Base-by-base conservation (phyloP, 129 eudicot species). In the Oenanthe sinensis region DNA sequence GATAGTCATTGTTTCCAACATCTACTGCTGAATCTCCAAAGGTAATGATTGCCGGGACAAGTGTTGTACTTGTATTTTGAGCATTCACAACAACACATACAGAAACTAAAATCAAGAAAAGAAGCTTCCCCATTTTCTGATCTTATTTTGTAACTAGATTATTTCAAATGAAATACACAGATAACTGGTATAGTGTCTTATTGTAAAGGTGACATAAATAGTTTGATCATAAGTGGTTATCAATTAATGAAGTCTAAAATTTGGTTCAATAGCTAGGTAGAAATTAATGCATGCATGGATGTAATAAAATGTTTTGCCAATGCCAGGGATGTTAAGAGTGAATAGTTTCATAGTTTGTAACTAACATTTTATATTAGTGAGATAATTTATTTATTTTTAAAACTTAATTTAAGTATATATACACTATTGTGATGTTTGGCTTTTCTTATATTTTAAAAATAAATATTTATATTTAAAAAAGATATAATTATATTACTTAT, bases 11-110 rank as follows among this genome's bases (percentile, higher is more conserved):
- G 70, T 95, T 95, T 10, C 98, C 98, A 3, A 95, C 86, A 84
- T 95, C 98, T 4, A 91, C 96, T 0, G 93, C 85, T 3, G 98
- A 95, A 79, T 95, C 98, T 4, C 98, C 98, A 62, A 95, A 95
- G 6, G 96, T 46, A 14, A 87, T 77, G 79, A 95, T 85, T 14
- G 96, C 98, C 13, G 98, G 98, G 52, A 94, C 96, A 50, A 94
- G 48, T 37, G 89, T 43, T 20, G 83, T 58, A 28, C 60, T 74
- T 24, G 42, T 63, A 46, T 82, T 80, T 80, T 94, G 98, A 28
- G 91, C 92, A 83, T 84, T 75, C 13, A 69, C 76, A 8, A 88
- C 45, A 26, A 80, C 75, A 54, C 85, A 20, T 43, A 79, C 83
- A 28, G 62, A 54, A 33, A 85, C 67, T 69, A 91, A 52, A 65